A percentile compares a stretch with the other conserved stretches of the same genome.
These are phyloP conservation scores for Henckelia pumila DNA, from an alignment of 257 asterid genomes.

Conservation along the genomic window DNA sequence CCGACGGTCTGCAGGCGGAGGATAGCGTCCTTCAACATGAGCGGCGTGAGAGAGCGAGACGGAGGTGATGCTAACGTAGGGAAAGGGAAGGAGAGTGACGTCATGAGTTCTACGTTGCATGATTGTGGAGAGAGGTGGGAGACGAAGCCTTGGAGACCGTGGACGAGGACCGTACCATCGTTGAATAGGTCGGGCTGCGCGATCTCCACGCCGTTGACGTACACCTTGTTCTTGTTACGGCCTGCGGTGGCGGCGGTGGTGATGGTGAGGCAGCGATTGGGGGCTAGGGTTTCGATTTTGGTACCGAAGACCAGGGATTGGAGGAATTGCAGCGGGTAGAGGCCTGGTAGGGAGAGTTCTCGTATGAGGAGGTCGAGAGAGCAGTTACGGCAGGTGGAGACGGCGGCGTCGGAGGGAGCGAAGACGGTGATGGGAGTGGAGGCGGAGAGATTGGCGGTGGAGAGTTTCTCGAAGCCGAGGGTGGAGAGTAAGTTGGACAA, in stretches of 20 bases:
- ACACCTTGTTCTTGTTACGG: slow-evolving; percentile 36
- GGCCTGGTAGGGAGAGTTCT: slow-evolving; percentile 80
- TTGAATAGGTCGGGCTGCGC: slow-evolving; percentile 63
- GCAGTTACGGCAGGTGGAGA: slow-evolving; percentile 68
- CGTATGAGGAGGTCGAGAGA: slow-evolving; percentile 59
- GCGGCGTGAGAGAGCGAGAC: slow-evolving; percentile 39
- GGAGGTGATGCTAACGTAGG: slow-evolving; percentile 28
- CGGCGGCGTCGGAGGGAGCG: slow-evolving; percentile 76
- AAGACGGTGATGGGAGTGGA: slow-evolving; percentile 70
- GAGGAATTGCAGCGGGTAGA: slow-evolving; percentile 58
- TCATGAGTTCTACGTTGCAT: slow-evolving; percentile 61
- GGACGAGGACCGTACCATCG: slow-evolving; percentile 59
- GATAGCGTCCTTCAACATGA: slow-evolving; percentile 64
- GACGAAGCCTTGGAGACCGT: slow-evolving; percentile 62
- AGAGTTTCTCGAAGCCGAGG: slow-evolving; percentile 78
- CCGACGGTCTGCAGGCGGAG: slow-evolving; percentile 51
- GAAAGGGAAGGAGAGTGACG: slow-evolving; percentile 50
- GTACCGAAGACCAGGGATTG: slow-evolving; percentile 69
- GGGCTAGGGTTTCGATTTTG: slow-evolving; percentile 68
- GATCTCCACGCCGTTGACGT: slow-evolving; percentile 61
- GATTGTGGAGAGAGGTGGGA: slow-evolving; percentile 69
- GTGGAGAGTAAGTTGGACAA: slow-evolving; percentile 64
- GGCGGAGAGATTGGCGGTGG: slow-evolving; percentile 64
- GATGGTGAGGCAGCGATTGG: slow-evolving; percentile 68
- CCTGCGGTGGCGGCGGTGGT: slow-evolving; percentile 31